Evolutionary conservation across 306 rosid species (phyloP).

Genomic region (Canavalia ensiformis): DNA sequence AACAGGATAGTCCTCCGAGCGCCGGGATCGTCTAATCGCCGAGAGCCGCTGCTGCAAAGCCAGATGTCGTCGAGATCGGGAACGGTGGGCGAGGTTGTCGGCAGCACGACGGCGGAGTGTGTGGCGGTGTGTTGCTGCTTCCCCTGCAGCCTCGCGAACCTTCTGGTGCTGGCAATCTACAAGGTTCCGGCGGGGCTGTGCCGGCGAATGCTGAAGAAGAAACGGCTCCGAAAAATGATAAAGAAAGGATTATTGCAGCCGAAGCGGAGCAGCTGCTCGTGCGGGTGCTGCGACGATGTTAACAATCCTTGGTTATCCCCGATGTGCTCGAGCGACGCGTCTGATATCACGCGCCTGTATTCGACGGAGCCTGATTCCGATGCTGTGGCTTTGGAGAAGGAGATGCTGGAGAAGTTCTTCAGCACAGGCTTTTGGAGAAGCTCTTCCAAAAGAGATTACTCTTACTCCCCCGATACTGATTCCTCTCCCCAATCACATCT

Average conservation of each 20-base stretch:
- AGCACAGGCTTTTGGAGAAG: constrained; percentile 93
- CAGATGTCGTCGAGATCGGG: constrained; percentile 5
- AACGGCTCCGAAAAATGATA: constrained; percentile 44
- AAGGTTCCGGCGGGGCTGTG: constrained; percentile 80
- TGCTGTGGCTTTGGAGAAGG: constrained; percentile 72
- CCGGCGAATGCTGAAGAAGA: constrained; percentile 59
- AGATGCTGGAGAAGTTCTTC: constrained; percentile 92
- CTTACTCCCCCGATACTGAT: background rate
- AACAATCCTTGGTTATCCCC: constrained; percentile 52
- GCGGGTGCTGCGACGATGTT: constrained; percentile 59
- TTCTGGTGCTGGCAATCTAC: constrained; percentile 70
- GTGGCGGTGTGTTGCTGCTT: constrained; percentile 86
- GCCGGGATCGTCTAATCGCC: constrained; percentile 49
- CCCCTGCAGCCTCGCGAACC: constrained; percentile 66
- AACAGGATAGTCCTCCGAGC: constrained; percentile 51
- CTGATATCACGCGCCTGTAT: constrained; percentile 36
- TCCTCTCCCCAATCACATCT: background rate
- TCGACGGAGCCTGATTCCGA: constrained; percentile 53
- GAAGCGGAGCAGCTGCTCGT: constrained; percentile 37
- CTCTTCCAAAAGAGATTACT: constrained; percentile 69
- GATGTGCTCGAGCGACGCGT: constrained; percentile 21
- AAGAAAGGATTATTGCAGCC: constrained; percentile 51
- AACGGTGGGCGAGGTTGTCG: constrained; percentile 72
- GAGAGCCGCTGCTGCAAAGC: constrained; percentile 49
- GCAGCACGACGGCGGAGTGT: constrained; percentile 86